Evolutionary conservation across 2,329 filamentous ascomycete genomes (phyloP), one percentile per base, ranked within the genome.

Genomic region (Talaromyces albobiverticillius): DNA sequence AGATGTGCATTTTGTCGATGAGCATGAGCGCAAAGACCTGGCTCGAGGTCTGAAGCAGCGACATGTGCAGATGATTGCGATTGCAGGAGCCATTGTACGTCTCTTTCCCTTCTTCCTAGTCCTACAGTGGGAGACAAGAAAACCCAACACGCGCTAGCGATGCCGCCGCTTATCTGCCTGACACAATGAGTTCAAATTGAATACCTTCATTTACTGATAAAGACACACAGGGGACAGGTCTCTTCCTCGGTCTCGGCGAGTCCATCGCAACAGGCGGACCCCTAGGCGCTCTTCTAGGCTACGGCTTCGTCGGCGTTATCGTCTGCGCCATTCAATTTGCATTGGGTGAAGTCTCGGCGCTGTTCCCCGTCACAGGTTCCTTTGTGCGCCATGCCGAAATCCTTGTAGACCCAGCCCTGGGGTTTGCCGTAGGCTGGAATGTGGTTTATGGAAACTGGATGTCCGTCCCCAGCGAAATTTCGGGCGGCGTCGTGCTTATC

Each of bases 301-400:
- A 81, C 57, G 65, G 75, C 2, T 76, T 80, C 40, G 72, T 81
- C 16, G 79, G 79, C 1, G 50, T 76, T 1, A 69, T 81, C 9
- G 76, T 80, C 1, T 79, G 76, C 57, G 71, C 74, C 4, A 78
- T 81, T 5, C 76, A 80, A 46, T 75, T 79, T 52, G 77, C 51
- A n/a, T 60, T 84, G 25, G 81, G 79, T 50, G 82, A 84, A 67
- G 82, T 84, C 76, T 77, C 76, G 50, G 76, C 80, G 4, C 82
- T 80, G 54, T 71, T 83, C 22, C 82, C 81, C 4, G 71, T 83
- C 51, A 73, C 61, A 5, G 72, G 79, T 45, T 75, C 71, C 0
- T 79, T 80, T 57, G 76, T 79, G 77, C 34, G 78, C 78, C 22
- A 79, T 82, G 43, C 81, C 80, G 46, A 79, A 82, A 59, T 76